Base-by-base conservation (phyloP, 2,329 filamentous ascomycete species). In the Talaromyces piceae region DNA sequence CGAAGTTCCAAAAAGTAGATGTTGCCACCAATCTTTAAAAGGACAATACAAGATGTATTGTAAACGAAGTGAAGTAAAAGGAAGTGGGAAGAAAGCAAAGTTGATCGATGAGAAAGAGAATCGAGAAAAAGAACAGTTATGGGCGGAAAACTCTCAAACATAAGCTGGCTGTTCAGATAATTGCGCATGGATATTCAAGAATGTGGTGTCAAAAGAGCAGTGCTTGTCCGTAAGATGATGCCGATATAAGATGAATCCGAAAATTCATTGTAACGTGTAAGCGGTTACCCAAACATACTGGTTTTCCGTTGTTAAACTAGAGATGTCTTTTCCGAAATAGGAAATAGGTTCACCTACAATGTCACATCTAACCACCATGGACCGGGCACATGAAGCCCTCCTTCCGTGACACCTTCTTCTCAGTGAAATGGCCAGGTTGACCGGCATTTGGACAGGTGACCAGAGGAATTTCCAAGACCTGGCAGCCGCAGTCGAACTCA, bases 401-500 rank as follows among this genome's bases (percentile, higher is more conserved):
- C 56, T 63, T 60, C 47, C 58, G 56, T 16, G 65, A 63, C 52
- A 63, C 56, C 28, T 68, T 60, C 49, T 66, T 59, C 50, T 63
- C 62, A 25, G 68, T 60, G 5, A 62, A 61, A n/a, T 63, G 67
- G 41, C 55, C 56, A 22, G 57, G 39, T 9, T 63, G 65, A 47
- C 63, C 65, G 53, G 61, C 57, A 51, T 63, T 62, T 26, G 63
- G 64, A 53, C 67, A 70, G 45, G 57, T 58, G 28, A 69, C 65
- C 3, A 67, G 58, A n/a, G 62, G 64, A 3, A 58, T 63, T 49
- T 68, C 64, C 18, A 62, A 58, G 41, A 63, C 51, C 37, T 59
- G 59, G 57, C 67, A 70, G 37, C 67, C 67, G 53, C 67, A 70
- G 54, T 65, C 66, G 53, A 67, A 70, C 41, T 67, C 57, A 57